Percentiles rank a stretch among this genome's conserved stretches.
Evolutionary conservation across 768 basidiomycete genomes (phyloP).

Genomic region (Ramaria sp.): DNA sequence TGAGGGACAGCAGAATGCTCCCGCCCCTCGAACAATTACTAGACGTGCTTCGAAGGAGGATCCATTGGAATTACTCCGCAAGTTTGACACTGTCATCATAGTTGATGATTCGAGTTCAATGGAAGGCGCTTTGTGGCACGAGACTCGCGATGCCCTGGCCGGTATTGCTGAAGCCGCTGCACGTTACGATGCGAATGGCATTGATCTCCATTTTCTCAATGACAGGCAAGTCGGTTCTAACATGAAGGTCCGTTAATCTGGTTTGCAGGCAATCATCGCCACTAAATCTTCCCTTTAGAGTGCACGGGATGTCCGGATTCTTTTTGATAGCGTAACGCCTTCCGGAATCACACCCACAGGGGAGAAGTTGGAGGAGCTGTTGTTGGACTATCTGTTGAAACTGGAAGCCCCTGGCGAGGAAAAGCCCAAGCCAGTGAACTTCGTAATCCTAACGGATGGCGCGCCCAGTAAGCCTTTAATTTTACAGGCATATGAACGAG

Average conservation of each 20-base stretch:
- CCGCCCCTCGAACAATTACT: background rate
- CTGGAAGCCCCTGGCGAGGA: conserved; percentile 21
- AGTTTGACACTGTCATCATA: conserved; percentile 48
- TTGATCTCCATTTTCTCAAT: conserved; percentile 56
- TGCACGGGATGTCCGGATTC: conserved; percentile 22
- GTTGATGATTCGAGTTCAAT: conserved; percentile 56
- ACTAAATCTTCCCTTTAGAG: conserved; percentile 21
- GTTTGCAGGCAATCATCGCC: background rate
- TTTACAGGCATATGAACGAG: background rate
- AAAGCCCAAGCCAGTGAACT: conserved; percentile 44
- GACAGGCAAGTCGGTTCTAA: conserved; percentile 20
- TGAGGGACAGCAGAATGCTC: background rate
- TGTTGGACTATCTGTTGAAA: conserved; percentile 27
- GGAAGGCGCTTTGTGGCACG: conserved; percentile 36
- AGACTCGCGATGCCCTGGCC: conserved; percentile 38
- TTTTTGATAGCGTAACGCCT: conserved; percentile 37
- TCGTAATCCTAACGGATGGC: conserved; percentile 57
- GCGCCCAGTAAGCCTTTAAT: conserved; percentile 33
- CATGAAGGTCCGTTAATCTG: conserved; percentile 26
- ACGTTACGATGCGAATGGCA: conserved; percentile 44
- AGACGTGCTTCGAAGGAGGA: background rate
- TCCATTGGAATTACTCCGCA: conserved; percentile 9
- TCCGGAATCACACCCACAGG: conserved; percentile 37
- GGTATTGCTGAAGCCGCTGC: conserved; percentile 38
- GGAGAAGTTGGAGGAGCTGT: conserved; percentile 27